These are phyloP conservation scores for Dujonia santamariae DNA, from an alignment of 1,139 yeast species.

Conservation along the genomic window DNA sequence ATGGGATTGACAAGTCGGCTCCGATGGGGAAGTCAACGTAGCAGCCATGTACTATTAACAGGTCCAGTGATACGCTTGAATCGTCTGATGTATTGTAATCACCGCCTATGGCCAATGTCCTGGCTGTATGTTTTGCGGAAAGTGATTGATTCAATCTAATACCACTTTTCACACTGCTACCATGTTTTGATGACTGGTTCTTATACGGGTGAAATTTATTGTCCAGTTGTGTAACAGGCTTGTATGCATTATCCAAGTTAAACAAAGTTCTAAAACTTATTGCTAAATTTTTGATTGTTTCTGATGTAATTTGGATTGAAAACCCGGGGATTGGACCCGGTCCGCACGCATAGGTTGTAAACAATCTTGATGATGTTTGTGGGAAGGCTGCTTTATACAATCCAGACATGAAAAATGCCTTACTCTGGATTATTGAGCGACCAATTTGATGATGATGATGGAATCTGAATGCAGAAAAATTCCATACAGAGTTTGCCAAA, in stretches of 20 bases:
- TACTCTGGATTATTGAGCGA: conserved; percentile 1
- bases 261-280: conserved; percentile 28
- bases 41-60: conserved; percentile 32
- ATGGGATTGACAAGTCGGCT: conserved; percentile 37
- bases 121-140: conserved; percentile 33
- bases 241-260: conserved; percentile 19
- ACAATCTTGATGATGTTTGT: conserved; percentile 6
- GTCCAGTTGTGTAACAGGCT: conserved; percentile 8
- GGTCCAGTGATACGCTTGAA: neutral
- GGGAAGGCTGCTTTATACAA: conserved; percentile 7
- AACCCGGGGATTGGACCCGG: conserved; percentile 10
- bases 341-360: conserved; percentile 8
- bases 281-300: conserved; percentile 35
- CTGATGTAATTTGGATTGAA: conserved; percentile 18
- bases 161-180: conserved; percentile 2
- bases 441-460: neutral
- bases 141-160: conserved; percentile 25
- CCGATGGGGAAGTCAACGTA: conserved; percentile 52
- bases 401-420: conserved; percentile 5
- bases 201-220: conserved; percentile 8
- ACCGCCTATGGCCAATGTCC: conserved; percentile 26
- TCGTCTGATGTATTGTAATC: neutral
- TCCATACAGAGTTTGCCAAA: conserved; percentile 6
- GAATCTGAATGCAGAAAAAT: conserved; percentile 6
- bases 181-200: conserved; percentile 1